These are phyloP conservation scores for Zasmidium citrigriseum DNA, from an alignment of 2,329 filamentous ascomycete genomes.

Conservation along the genomic window DNA sequence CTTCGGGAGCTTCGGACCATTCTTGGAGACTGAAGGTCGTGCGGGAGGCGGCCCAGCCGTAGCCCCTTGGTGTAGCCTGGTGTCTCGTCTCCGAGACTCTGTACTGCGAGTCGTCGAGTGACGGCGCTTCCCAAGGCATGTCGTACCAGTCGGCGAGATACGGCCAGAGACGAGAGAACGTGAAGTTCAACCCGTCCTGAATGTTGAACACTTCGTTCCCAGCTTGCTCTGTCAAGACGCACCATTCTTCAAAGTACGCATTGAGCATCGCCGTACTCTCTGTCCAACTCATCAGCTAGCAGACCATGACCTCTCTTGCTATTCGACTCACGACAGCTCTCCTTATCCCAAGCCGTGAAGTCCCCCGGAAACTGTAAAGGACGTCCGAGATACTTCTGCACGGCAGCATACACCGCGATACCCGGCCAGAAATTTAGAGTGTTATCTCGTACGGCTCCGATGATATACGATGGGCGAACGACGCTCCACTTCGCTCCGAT, in stretches of 20 bases:
- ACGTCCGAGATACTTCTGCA: constrained; percentile 42
- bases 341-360: constrained; percentile 45
- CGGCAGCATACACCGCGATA: constrained; percentile 50
- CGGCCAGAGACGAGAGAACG: constrained; percentile 51
- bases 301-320: not conserved
- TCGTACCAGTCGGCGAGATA: constrained; percentile 47
- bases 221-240: constrained; percentile 39
- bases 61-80: constrained; percentile 20
- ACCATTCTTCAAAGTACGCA: constrained; percentile 52
- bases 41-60: constrained; percentile 15
- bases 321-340: constrained; percentile 32
- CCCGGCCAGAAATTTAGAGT: constrained; percentile 51
- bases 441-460: constrained; percentile 51
- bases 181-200: constrained; percentile 46
- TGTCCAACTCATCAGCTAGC: not conserved
- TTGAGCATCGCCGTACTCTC: constrained; percentile 48
- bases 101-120: constrained; percentile 17
- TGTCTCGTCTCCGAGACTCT: constrained; percentile 11
- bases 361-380: constrained; percentile 48
- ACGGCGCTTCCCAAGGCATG: constrained; percentile 18
- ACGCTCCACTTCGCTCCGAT: constrained; percentile 42
- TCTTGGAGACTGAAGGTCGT: constrained; percentile 27
- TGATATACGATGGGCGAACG: constrained; percentile 48
- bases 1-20: constrained; percentile 49
- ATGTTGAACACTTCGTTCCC: constrained; percentile 52